A percentile compares a stretch with the other conserved stretches of the same genome.
Conservation (phyloP, 371 early-diverging fungal species). For the Mucor irregularis region DNA sequence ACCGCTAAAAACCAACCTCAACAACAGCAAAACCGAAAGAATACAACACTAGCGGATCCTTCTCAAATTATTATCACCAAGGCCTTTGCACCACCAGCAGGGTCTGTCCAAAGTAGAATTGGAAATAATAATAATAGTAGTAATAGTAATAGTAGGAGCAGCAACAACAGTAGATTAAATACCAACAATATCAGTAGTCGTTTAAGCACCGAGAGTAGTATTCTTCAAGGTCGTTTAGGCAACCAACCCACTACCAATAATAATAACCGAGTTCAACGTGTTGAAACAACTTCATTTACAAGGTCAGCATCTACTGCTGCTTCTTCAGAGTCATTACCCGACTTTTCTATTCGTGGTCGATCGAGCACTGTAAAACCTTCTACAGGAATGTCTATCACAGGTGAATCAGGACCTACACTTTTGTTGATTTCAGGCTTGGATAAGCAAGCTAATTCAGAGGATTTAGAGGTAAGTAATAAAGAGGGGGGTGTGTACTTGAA, state of each 20-base stretch:
- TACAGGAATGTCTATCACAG: conserved; percentile 42
- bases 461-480: conserved; percentile 47
- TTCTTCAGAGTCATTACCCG: neutral
- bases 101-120: neutral
- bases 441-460: conserved; percentile 55
- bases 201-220: neutral
- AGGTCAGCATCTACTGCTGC: neutral
- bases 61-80: conserved; percentile 41
- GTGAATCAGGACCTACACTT: conserved; percentile 52
- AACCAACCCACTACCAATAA: neutral
- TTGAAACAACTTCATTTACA: neutral
- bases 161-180: conserved; percentile 1
- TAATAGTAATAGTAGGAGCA: neutral
- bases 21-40: conserved; percentile 5
- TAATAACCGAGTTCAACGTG: neutral
- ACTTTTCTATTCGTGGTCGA: conserved; percentile 24
- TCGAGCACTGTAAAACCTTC: conserved; percentile 16
- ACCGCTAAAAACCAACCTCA: conserved; percentile 5
- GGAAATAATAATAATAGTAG: neutral
- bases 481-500: neutral
- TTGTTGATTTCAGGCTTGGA: conserved; percentile 61
- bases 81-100: conserved; percentile 17
- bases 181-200: too few species aligned
- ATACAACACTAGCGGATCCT: too few species aligned
- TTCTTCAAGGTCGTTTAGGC: neutral